Percentiles rank a stretch among this genome's conserved stretches.
These are phyloP conservation scores for Ilex asprella DNA, from an alignment of 257 asterid genomes.

Conservation along the genomic window DNA sequence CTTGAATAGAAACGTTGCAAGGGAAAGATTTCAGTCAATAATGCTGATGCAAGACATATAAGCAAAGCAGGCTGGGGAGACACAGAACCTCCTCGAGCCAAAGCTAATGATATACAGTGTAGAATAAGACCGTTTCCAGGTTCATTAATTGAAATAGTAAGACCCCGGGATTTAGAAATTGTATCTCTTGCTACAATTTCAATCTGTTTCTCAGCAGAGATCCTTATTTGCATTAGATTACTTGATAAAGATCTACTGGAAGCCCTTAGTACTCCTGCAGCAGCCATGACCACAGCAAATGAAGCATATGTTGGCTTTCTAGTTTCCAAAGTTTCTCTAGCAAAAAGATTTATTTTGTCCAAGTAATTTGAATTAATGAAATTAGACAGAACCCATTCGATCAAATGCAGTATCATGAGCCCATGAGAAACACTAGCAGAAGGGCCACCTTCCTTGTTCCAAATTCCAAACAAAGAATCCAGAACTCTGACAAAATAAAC, in stretches of 20 bases:
- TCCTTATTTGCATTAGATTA: conserved; percentile 36
- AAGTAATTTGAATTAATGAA: conserved; percentile 34
- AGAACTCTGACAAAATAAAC: conserved; percentile 40
- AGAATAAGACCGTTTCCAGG: conserved; percentile 36
- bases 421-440: conserved; percentile 45
- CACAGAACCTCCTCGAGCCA: conserved; percentile 65
- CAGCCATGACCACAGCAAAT: conserved; percentile 63
- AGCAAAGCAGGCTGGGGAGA: conserved; percentile 43
- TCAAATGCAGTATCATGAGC: conserved; percentile 77
- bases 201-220: conserved; percentile 46
- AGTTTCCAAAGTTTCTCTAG: conserved; percentile 36
- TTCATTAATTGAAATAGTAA: conserved; percentile 17
- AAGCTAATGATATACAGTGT: conserved; percentile 64
- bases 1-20: conserved; percentile 42
- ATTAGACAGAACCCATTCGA: conserved; percentile 76
- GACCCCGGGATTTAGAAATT: conserved; percentile 29
- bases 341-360: conserved; percentile 47
- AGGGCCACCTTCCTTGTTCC: conserved; percentile 58
- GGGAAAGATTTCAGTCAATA: conserved; percentile 73
- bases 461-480: conserved; percentile 43
- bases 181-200: conserved; percentile 40
- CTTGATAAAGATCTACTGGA: conserved; percentile 60
- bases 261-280: conserved; percentile 76
- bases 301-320: conserved; percentile 39
- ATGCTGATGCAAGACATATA: conserved; percentile 50